Evolutionary conservation across 2,329 filamentous ascomycete genomes (phyloP).

Genomic region (Aspergillus fumigatiaffinis): DNA sequence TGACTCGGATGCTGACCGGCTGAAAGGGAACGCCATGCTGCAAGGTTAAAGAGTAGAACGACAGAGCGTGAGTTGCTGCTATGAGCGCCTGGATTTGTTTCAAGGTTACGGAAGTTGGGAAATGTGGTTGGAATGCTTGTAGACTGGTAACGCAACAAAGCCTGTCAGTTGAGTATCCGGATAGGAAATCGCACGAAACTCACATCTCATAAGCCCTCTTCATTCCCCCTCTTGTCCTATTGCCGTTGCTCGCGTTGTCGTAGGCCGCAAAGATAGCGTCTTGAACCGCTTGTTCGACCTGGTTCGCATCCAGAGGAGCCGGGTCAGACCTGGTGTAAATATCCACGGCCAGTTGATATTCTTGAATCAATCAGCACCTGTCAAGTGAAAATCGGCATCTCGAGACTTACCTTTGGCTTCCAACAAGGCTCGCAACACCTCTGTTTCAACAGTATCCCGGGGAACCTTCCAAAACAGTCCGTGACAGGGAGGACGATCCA

Average conservation of each 20-base stretch:
- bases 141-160: constrained; percentile 24
- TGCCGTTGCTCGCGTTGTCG: constrained; percentile 64
- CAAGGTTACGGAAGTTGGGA: constrained; percentile 37
- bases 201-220: constrained; percentile 58
- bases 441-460: constrained; percentile 49
- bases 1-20: constrained; percentile 63
- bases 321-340: constrained; percentile 33
- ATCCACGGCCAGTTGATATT: constrained; percentile 41
- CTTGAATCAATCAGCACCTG: constrained; percentile 22
- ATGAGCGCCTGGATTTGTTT: constrained; percentile 52
- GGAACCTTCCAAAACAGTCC: constrained; percentile 49
- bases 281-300: constrained; percentile 52
- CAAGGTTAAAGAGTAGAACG: constrained; percentile 61
- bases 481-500: constrained; percentile 32
- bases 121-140: constrained; percentile 41
- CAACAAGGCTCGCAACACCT: constrained; percentile 55
- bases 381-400: background rate
- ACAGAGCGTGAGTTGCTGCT: constrained; percentile 59
- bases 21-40: constrained; percentile 64
- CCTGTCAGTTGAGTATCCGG: constrained; percentile 1
- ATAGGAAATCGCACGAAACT: constrained; percentile 16
- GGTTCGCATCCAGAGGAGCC: constrained; percentile 37
- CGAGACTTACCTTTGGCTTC: constrained; percentile 39
- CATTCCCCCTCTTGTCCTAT: constrained; percentile 58
- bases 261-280: constrained; percentile 54